Conservation (phyloP, 495 filamentous ascomycete genomes). For the Aspergillus funiculosus region DNA sequence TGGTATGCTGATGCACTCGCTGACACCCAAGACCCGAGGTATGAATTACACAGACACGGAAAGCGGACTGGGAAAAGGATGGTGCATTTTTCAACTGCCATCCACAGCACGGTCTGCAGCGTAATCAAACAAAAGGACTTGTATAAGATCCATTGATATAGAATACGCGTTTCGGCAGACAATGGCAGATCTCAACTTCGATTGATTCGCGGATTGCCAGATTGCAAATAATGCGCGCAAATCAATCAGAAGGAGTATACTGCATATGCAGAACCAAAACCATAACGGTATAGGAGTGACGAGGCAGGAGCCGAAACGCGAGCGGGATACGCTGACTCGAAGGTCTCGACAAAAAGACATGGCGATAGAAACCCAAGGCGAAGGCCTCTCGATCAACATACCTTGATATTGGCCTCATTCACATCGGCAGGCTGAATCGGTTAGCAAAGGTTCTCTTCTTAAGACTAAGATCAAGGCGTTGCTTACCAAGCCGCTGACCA, state of each 20-base stretch:
- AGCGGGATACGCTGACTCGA: slow-evolving; percentile 36
- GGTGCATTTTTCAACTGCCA: slow-evolving; percentile 24
- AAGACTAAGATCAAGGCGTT: background rate
- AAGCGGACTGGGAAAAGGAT: slow-evolving; percentile 24
- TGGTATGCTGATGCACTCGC: slow-evolving; percentile 59
- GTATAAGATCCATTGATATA: slow-evolving; percentile 17
- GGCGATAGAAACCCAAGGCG: slow-evolving; percentile 52
- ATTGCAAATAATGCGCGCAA: slow-evolving; percentile 24
- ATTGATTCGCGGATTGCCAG: slow-evolving; percentile 33
- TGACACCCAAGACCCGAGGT: slow-evolving; percentile 41
- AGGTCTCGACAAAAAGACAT: slow-evolving; percentile 42
- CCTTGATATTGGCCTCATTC: slow-evolving; percentile 93
- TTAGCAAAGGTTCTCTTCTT: slow-evolving; percentile 41
- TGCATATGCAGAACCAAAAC: slow-evolving; percentile 32
- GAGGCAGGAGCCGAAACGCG: slow-evolving; percentile 31
- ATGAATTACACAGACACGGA: slow-evolving; percentile 14
- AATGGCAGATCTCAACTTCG: slow-evolving; percentile 44
- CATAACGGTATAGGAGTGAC: slow-evolving; percentile 24
- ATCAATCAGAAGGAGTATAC: slow-evolving; percentile 35
- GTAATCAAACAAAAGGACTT: slow-evolving; percentile 22
- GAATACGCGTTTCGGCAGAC: slow-evolving; percentile 32
- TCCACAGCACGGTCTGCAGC: slow-evolving; percentile 36
- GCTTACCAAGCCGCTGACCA: slow-evolving; percentile 95
- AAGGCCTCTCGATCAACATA: slow-evolving; percentile 78
- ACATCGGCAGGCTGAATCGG: slow-evolving; percentile 79